Base-by-base conservation (phyloP, 1,284 basidiomycete species). In the Cryptococcus depauperatus region DNA sequence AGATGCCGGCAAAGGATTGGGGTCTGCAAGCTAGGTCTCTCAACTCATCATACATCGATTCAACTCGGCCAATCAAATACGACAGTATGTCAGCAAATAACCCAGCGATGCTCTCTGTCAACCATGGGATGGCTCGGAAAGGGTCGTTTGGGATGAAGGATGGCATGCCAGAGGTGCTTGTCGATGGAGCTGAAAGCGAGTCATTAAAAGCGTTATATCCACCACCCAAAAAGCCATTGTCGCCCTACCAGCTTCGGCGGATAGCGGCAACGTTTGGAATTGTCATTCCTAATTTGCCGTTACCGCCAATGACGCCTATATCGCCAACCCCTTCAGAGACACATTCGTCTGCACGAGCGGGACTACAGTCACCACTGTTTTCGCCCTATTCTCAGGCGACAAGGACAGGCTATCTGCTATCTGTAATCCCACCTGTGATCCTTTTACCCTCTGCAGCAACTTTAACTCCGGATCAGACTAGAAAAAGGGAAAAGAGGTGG, bases 191-290 rank as follows among this genome's bases (percentile, higher is more conserved):
- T 11, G 35, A 37, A 37, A 22, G 23, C 14, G 16, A 16, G 14
- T 5, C 13, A 21, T 11, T 22, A 37, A 37, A 37, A 22, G 19
- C 35, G 35, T 19, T 3, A 21, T 37, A 37, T 37, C 16, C 35
- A 13, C 61, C 64, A n/a, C 65, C 67, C 3, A 56, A 44, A 22
- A 46, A 54, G 34, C 67, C 67, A 5, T 41, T 69, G 11, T 49
- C 53, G 1, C 67, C 65, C 5, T 46, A 57, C 26, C 64, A 66
- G 35, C 57, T 69, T 13, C 58, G 59, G 7, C 55, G 67, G 3
- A 69, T 69, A 23, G 67, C 67, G 7, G 62, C 65, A 48, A 61
- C 60, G 1, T 68, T 69, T 50, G 67, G 67, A 18, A 68, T 69
- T 37, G 57, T 60, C 46, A 56, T 65, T 8, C 67, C 67, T 5